Evolutionary conservation across 2,329 filamentous ascomycete genomes (phyloP).

Genomic region (Fusarium nematophilum): DNA sequence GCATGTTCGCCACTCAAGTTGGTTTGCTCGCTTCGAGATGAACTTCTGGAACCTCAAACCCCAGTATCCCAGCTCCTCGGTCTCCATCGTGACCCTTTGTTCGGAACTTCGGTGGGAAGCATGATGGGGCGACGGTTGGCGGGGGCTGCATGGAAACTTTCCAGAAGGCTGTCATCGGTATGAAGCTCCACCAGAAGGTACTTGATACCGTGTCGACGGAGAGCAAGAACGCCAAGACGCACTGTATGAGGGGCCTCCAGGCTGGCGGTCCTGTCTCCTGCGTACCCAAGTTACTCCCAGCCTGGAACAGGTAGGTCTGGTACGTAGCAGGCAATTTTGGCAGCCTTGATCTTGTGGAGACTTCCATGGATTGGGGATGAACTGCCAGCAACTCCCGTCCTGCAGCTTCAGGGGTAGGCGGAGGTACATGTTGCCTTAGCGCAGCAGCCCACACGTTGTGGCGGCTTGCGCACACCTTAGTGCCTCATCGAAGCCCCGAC

Average conservation of each 20-base stretch:
- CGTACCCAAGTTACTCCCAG: slow-evolving; percentile 7
- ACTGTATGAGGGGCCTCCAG: slow-evolving; percentile 30
- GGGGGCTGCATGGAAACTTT: slow-evolving; percentile 44
- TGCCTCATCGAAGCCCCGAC: slow-evolving; percentile 40
- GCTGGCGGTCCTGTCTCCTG: slow-evolving; percentile 16
- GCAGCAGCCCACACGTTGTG: slow-evolving; percentile 37
- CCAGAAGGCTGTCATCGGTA: slow-evolving; percentile 41
- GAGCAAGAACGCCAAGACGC: background rate
- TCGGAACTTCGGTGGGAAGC: slow-evolving; percentile 33
- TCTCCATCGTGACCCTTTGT: slow-evolving; percentile 29
- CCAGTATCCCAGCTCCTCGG: slow-evolving; percentile 25
- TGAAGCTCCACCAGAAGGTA: slow-evolving; percentile 25
- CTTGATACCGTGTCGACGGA: slow-evolving; percentile 23
- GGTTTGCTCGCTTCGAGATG: slow-evolving; percentile 11
- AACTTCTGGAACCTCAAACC: slow-evolving; percentile 13
- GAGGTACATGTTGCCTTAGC: slow-evolving; percentile 34
- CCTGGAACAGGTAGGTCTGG: slow-evolving; percentile 24
- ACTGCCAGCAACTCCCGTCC: slow-evolving; percentile 42
- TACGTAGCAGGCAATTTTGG: slow-evolving; percentile 35
- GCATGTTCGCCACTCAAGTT: background rate
- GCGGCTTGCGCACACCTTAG: slow-evolving; percentile 37
- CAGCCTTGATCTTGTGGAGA: slow-evolving; percentile 34
- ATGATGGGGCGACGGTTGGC: slow-evolving; percentile 37
- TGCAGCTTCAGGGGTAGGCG: slow-evolving; percentile 39
- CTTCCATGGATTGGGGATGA: slow-evolving; percentile 38